A percentile compares a stretch with the other conserved stretches of the same genome.
Evolutionary conservation across 2,329 filamentous ascomycete genomes (phyloP).

Genomic region (Geosmithia flava): DNA sequence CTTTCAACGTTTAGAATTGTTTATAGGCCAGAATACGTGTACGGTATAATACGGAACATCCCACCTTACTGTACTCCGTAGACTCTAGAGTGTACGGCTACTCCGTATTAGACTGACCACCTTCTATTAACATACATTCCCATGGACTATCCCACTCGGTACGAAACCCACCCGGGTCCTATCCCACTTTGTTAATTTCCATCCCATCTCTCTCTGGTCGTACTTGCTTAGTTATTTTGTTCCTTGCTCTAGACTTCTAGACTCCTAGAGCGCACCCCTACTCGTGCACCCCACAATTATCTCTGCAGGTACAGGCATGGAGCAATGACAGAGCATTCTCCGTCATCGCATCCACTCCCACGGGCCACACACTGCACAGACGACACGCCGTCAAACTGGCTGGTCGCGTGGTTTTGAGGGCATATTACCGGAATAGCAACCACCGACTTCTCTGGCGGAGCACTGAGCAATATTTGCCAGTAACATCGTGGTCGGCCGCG

Average conservation of each 20-base stretch:
- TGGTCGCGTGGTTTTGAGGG: not conserved
- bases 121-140: no score
- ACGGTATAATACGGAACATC: no score
- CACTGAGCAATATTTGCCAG: not conserved
- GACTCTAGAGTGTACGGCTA: no score
- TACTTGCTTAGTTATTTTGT: not conserved
- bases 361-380: not conserved
- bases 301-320: no score
- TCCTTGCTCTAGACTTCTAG: not conserved
- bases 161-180: not conserved
- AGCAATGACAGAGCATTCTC: no score
- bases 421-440: not conserved
- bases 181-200: not conserved
- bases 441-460: not conserved
- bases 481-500: no score
- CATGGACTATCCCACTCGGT: not conserved
- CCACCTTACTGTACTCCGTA: no score
- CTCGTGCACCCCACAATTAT: no score
- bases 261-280: no score
- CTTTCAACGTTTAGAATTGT: no score
- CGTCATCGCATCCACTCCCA: not conserved
- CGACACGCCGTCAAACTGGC: not conserved
- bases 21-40: no score
- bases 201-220: not conserved
- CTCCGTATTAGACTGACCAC: no score